Percentiles rank a stretch among this genome's conserved stretches.
phyloP scores from a whole-genome alignment of 352 stramenopile genomes.

The Globisporangium parvum region DNA sequence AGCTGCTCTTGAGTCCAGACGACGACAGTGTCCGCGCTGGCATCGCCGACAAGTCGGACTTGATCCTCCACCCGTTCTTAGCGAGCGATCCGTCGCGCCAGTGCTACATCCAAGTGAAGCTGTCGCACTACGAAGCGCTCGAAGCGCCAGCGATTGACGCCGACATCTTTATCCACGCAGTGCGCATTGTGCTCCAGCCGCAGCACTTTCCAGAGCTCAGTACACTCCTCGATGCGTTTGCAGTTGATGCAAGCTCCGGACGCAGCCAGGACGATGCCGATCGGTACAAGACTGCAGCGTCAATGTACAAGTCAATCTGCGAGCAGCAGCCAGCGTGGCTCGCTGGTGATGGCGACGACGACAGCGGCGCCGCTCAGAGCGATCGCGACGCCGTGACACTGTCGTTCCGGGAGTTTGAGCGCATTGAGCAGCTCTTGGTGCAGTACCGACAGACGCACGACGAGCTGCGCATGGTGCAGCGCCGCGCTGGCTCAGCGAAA shows the following conservation, averaged over 20 bases:
- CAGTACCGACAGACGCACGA: constrained; percentile 79
- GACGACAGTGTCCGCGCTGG: constrained; percentile 26
- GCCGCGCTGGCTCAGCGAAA: constrained; percentile 1
- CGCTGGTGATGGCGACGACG: constrained; percentile 28
- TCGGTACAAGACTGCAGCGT: constrained; percentile 22
- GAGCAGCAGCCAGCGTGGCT: constrained; percentile 58
- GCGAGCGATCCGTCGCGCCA: constrained; percentile 54
- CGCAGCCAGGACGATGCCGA: constrained; percentile 17
- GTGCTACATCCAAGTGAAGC: constrained; percentile 80
- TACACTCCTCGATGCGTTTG: constrained; percentile 66
- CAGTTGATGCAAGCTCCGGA: constrained; percentile 8
- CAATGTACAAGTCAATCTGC: constrained; percentile 77
- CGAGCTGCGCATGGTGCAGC: constrained; percentile 35
- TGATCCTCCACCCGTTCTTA: constrained; percentile 62
- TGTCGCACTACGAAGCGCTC: constrained; percentile 72
- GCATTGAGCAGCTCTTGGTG: constrained; percentile 74
- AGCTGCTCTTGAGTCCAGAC: constrained; percentile 61
- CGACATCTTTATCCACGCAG: constrained; percentile 80
- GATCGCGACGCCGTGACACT: constrained; percentile 36
- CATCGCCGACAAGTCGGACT: constrained; percentile 24
- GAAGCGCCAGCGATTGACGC: constrained; percentile 68
- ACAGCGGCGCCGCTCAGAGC: constrained; percentile 6
- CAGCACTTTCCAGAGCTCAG: constrained; percentile 75
- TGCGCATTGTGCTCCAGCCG: constrained; percentile 71
- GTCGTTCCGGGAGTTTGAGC: constrained; percentile 76